phyloP scores from a whole-genome alignment of 2,329 filamentous ascomycete genomes.

The Cytospora chrysosperma region DNA sequence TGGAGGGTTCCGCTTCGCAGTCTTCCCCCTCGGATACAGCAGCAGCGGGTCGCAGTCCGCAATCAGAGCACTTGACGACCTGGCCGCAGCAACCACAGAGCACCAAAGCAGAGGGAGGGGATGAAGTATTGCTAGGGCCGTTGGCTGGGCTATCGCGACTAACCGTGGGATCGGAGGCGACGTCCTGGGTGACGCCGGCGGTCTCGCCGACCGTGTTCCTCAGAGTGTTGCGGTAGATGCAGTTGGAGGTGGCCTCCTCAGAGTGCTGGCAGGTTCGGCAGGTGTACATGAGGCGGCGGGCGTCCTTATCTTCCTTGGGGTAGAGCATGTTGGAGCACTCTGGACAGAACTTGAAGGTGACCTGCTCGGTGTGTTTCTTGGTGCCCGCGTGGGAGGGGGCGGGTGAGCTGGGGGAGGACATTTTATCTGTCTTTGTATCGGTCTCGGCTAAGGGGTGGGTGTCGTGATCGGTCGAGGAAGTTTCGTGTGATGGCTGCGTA shows the following conservation, averaged over 20 bases:
- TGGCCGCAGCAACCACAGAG: conserved; percentile 49
- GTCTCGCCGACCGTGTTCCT: conserved; percentile 91
- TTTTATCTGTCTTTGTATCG: conserved; percentile 31
- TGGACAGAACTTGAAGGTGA: conserved; percentile 96
- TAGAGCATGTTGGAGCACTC: conserved; percentile 99
- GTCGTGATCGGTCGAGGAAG: neutral
- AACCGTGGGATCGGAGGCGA: conserved; percentile 97
- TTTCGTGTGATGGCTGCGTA: neutral
- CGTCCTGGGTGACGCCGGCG: conserved; percentile 94
- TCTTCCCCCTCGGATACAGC: conserved; percentile 22
- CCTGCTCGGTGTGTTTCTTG: conserved; percentile 66
- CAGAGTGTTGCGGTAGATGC: conserved; percentile 93
- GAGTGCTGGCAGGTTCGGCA: conserved; percentile 94
- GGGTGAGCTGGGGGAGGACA: conserved; percentile 59
- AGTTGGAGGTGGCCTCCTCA: conserved; percentile 81
- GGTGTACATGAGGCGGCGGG: conserved; percentile 85
- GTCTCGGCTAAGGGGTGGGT: conserved; percentile 14
- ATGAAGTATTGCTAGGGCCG: conserved; percentile 3
- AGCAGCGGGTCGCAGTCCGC: conserved; percentile 31
- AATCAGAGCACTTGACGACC: conserved; percentile 44
- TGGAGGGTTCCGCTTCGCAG: conserved; percentile 20
- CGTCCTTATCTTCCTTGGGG: conserved; percentile 86
- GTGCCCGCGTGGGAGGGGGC: conserved; percentile 40
- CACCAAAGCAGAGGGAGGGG: conserved; percentile 29
- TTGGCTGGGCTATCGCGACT: conserved; percentile 49